Evolutionary conservation across 2,329 filamentous ascomycete genomes (phyloP).

Genomic region (Aphanoascus verrucosus): DNA sequence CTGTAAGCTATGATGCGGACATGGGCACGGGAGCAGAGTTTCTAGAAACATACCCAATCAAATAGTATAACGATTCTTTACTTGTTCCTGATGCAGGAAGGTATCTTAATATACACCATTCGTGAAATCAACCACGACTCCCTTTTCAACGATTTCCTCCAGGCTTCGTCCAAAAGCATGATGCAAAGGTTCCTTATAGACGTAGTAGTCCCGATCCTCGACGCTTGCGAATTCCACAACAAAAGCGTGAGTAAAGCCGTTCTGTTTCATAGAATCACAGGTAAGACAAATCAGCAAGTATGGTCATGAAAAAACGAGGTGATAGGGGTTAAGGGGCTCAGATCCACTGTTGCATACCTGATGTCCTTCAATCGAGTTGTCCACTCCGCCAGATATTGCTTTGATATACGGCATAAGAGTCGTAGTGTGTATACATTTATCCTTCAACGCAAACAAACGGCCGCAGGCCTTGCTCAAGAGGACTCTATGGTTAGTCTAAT

Average conservation of each 20-base stretch:
- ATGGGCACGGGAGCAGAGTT: conserved; percentile 54
- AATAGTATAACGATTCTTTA: no score
- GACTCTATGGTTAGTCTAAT: neutral
- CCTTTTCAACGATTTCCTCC: neutral
- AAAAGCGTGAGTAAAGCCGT: neutral
- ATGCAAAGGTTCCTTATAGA: neutral
- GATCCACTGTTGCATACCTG: conserved; percentile 38
- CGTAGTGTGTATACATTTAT: conserved; percentile 50
- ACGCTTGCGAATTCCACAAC: neutral
- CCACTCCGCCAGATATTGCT: conserved; percentile 47
- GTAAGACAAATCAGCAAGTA: no score
- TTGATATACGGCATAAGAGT: conserved; percentile 52
- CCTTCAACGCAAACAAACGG: conserved; percentile 47
- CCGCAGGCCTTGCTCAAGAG: conserved; percentile 40
- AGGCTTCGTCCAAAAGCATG: neutral
- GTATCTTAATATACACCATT: neutral
- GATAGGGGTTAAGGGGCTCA: no score
- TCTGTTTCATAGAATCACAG: neutral
- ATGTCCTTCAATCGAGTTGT: conserved; percentile 52
- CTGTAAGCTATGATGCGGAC: conserved; percentile 59
- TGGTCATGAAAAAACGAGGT: no score
- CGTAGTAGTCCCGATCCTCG: neutral
- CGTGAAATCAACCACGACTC: neutral
- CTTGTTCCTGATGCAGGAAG: no score
- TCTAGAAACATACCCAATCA: no score